A percentile compares a stretch with the other conserved stretches of the same genome.
Evolutionary conservation across 73 alveolate genomes (phyloP).

Genomic region (Symbiodinium pilosum): DNA sequence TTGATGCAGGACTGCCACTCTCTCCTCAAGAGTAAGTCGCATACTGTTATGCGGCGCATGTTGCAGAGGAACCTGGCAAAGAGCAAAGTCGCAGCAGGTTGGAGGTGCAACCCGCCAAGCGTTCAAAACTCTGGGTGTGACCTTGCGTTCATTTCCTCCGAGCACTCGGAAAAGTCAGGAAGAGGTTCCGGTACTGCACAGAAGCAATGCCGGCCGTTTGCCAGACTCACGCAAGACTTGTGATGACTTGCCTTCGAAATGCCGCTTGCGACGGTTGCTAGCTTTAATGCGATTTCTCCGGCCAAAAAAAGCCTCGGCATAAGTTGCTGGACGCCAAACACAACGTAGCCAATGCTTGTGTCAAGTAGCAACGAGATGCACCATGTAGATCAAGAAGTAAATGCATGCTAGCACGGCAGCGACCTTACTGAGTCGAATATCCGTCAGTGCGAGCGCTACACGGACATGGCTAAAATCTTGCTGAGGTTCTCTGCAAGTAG

Average conservation of each 20-base stretch:
- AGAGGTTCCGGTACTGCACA: neutral
- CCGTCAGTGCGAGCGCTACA: neutral
- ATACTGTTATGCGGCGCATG: neutral
- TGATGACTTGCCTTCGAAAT: neutral
- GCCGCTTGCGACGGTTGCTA: neutral
- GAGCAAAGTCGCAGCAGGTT: too few relatives aligned
- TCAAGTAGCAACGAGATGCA: neutral
- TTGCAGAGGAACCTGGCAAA: neutral
- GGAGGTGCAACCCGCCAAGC: too few relatives aligned
- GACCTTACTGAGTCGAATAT: neutral
- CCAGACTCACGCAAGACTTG: neutral
- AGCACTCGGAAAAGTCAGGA: neutral
- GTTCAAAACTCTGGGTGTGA: neutral
- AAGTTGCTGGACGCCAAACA: neutral
- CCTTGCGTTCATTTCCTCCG: neutral
- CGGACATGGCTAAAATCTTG: neutral
- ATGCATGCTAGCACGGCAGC: neutral
- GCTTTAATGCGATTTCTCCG: neutral
- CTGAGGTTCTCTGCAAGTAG: neutral
- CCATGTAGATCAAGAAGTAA: neutral
- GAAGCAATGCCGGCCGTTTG: neutral
- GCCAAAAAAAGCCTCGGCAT: neutral
- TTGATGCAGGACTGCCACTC: too few relatives aligned
- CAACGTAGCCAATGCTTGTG: neutral
- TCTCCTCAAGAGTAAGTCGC: neutral